These are phyloP conservation scores for Microthlaspi erraticum DNA, from an alignment of 345 rosid genomes.

Conservation along the genomic window DNA sequence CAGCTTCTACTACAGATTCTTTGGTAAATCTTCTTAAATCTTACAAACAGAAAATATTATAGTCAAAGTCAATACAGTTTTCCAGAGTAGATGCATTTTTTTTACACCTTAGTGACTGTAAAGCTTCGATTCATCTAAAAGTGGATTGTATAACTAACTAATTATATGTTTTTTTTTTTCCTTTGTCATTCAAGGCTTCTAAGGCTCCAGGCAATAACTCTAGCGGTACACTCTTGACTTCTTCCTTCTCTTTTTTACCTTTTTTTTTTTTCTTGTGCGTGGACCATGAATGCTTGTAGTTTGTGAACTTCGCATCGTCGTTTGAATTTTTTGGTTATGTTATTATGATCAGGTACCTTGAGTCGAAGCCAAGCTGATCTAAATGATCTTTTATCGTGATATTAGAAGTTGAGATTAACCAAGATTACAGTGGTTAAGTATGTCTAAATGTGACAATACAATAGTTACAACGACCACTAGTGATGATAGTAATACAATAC, in stretches of 20 bases:
- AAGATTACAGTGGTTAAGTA: background rate
- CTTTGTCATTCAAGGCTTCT: conserved; percentile 35
- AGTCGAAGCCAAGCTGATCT: conserved; percentile 11
- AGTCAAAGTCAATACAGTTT: background rate
- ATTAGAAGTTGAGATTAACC: background rate
- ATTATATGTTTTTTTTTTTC: background rate
- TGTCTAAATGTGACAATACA: conserved; percentile 8
- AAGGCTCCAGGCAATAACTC: conserved; percentile 14
- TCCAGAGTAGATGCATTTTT: background rate
- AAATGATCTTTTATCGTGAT: conserved; percentile 26
- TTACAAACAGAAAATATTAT: background rate
- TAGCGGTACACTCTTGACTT: conserved; percentile 31
- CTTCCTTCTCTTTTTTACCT: background rate
- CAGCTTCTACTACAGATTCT: conserved; percentile 40
- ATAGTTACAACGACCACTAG: background rate
- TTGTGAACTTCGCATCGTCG: background rate
- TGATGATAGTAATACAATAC: background rate
- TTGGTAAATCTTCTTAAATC: conserved; percentile 31
- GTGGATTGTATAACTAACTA: background rate
- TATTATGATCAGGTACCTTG: conserved; percentile 26
- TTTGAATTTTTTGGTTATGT: background rate
- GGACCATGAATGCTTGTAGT: background rate
- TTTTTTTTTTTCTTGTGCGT: background rate
- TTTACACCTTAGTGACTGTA: conserved; percentile 10
- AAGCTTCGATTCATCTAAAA: background rate